phyloP scores from a whole-genome alignment of 345 rosid species.

The Brassica carinata region DNA sequence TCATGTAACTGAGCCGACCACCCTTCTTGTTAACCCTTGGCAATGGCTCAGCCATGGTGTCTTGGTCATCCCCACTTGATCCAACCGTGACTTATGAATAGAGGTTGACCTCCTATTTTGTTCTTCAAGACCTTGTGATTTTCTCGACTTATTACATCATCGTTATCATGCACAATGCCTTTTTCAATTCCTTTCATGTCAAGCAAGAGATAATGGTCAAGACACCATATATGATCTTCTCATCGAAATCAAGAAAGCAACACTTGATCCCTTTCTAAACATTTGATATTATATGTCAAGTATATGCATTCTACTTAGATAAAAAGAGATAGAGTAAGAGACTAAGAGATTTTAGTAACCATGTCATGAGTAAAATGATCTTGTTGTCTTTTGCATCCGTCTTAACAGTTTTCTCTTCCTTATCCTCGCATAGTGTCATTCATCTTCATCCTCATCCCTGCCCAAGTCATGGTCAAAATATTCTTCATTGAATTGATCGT shows the following conservation, averaged over 20 bases:
- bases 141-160: too few relatives aligned
- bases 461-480: slow-evolving; percentile 42
- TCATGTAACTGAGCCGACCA: background rate
- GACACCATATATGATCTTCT: too few relatives aligned
- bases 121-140: too few relatives aligned
- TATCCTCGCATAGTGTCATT: slow-evolving; percentile 46
- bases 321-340: background rate
- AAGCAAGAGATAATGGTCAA: too few relatives aligned
- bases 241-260: too few relatives aligned
- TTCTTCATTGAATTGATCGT: slow-evolving; percentile 48
- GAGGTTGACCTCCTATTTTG: too few relatives aligned
- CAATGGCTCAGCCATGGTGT: too few relatives aligned
- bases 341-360: slow-evolving; percentile 19
- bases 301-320: slow-evolving; percentile 10
- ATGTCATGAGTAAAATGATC: slow-evolving; percentile 27
- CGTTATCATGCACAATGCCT: too few relatives aligned
- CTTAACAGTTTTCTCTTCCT: slow-evolving; percentile 27
- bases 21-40: too few relatives aligned
- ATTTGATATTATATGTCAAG: slow-evolving; percentile 17
- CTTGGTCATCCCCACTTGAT: too few relatives aligned
- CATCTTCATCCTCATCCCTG: slow-evolving; percentile 44
- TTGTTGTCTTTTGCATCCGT: slow-evolving; percentile 23
- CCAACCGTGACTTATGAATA: too few relatives aligned
- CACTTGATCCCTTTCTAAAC: background rate
- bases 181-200: too few relatives aligned